Conservation (phyloP, 495 filamentous ascomycete genomes). For the Thozetella sp. region DNA sequence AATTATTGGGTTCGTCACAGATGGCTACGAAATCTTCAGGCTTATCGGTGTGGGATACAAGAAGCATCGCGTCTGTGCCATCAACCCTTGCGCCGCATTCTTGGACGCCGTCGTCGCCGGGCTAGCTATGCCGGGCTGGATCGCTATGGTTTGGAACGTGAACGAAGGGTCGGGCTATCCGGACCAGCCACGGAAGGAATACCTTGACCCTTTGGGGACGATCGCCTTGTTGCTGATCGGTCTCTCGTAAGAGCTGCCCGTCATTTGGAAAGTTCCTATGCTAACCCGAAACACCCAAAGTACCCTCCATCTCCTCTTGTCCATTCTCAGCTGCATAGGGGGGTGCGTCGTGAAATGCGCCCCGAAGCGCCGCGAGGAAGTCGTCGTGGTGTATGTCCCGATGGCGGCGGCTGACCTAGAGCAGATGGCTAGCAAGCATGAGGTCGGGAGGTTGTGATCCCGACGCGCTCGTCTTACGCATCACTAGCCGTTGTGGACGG, state of each 20-base stretch:
- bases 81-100: background rate
- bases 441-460: too few species aligned
- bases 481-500: too few species aligned
- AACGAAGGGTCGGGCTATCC: background rate
- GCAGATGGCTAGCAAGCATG: too few species aligned
- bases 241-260: background rate
- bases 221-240: background rate
- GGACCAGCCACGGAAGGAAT: background rate
- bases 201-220: background rate
- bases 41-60: background rate
- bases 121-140: background rate
- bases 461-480: too few species aligned
- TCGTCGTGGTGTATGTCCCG: conserved; percentile 1
- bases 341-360: background rate
- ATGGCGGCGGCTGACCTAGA: background rate
- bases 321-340: background rate
- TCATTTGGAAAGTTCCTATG: too few species aligned
- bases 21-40: background rate
- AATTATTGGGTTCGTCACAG: too few species aligned
- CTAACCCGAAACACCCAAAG: background rate
- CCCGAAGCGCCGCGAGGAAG: background rate
- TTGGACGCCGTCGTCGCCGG: background rate
- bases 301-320: background rate
- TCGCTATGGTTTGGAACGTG: background rate
- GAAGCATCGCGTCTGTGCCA: background rate